phyloP scores from a whole-genome alignment of 257 asterid species.

The Solanum corneliomulleri region DNA sequence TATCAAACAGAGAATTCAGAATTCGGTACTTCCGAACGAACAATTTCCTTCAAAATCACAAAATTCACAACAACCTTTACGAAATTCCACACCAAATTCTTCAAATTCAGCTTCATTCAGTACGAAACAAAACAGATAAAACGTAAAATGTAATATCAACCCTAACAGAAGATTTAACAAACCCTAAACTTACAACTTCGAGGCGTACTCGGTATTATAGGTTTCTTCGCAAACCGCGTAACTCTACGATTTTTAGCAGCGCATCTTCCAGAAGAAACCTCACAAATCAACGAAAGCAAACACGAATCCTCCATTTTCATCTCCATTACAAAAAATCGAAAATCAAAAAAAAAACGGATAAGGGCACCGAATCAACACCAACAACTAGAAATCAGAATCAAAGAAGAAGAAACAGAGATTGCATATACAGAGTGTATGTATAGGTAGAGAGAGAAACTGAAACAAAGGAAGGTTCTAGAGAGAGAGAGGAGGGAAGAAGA shows the following conservation, averaged over 20 bases:
- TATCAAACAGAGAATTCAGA: neutral
- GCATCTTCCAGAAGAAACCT: conserved; percentile 32
- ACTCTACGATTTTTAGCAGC: conserved; percentile 57
- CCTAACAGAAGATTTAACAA: conserved; percentile 21
- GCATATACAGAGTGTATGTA: neutral
- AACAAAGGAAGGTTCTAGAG: neutral
- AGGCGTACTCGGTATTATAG: conserved; percentile 45
- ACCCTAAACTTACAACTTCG: conserved; percentile 65
- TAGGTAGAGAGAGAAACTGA: conserved; percentile 10
- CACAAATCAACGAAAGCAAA: conserved; percentile 15
- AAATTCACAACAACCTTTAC: neutral
- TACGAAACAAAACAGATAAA: neutral
- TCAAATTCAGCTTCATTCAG: neutral
- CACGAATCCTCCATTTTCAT: conserved; percentile 42
- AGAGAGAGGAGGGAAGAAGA: neutral
- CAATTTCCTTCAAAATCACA: neutral
- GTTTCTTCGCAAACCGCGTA: conserved; percentile 23
- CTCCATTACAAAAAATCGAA: neutral
- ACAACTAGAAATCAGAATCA: neutral
- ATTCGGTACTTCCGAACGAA: neutral
- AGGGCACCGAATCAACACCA: neutral
- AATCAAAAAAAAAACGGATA: neutral
- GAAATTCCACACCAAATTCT: conserved; percentile 3
- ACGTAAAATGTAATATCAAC: neutral
- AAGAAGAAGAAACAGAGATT: neutral